Conservation (phyloP, 257 asterid species). For the Apocynum venetum region DNA sequence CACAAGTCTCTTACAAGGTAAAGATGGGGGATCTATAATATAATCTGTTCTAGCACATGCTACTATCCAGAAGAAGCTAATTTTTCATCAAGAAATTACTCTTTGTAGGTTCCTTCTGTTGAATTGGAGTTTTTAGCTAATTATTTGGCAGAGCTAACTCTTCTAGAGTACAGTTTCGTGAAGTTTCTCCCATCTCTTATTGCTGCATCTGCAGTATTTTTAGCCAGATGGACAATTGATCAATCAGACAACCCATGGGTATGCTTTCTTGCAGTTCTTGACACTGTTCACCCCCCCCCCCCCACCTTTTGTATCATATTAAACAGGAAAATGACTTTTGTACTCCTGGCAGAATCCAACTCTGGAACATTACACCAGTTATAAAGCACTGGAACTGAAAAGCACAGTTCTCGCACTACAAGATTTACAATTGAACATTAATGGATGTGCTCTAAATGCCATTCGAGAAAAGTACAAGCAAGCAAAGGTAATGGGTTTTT, state of each 20-base stretch:
- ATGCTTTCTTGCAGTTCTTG: constrained; percentile 26
- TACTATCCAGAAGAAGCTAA: constrained; percentile 13
- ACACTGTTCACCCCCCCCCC: not conserved
- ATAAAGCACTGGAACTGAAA: constrained; percentile 54
- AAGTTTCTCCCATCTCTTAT: constrained; percentile 78
- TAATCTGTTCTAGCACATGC: constrained; percentile 5
- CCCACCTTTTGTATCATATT: not conserved
- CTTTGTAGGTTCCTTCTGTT: constrained; percentile 77
- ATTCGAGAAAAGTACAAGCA: constrained; percentile 84
- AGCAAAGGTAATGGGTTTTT: constrained; percentile 47
- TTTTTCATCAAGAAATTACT: constrained; percentile 14
- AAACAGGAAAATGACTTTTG: constrained; percentile 4
- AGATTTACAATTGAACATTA: constrained; percentile 60
- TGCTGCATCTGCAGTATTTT: constrained; percentile 93
- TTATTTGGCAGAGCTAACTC: constrained; percentile 83
- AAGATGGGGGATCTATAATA: constrained; percentile 12
- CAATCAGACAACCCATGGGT: constrained; percentile 98
- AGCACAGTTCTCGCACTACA: constrained; percentile 55
- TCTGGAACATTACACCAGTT: constrained; percentile 75
- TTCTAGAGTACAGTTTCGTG: constrained; percentile 72
- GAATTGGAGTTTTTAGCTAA: constrained; percentile 93
- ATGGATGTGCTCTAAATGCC: constrained; percentile 44
- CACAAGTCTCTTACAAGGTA: constrained; percentile 82
- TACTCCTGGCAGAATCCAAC: constrained; percentile 69
- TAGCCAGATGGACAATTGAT: constrained; percentile 96